Base-by-base conservation (phyloP, 805 yeast species). In the Wickerhamiella alocasiicola region DNA sequence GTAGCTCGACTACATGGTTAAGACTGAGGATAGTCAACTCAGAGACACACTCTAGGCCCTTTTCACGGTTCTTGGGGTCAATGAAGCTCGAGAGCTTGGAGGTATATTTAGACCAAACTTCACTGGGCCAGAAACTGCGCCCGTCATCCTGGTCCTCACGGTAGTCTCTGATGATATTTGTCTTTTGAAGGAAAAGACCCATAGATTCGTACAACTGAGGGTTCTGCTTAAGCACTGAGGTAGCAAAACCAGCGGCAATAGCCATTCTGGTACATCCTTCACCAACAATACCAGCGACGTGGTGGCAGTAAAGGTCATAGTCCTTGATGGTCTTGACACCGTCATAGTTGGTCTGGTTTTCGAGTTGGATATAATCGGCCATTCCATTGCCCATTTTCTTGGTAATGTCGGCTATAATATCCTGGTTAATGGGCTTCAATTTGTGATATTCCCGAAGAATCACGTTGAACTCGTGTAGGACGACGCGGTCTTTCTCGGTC, bases 241-340 rank as follows among this genome's bases (percentile, higher is more conserved):
- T 72, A 29, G 81, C 81, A 55, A 82, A 84, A 12, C 67, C 58
- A 20, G 95, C 94, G 31, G 75, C 67, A 15, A 81, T 78, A 52
- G 84, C 74, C 60, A 91, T 66, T 47, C 80, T 72, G 9, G 97
- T 85, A 50, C 85, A 67, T 2, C 98, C 98, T 55, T 85, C 95
- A 43, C 99, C 98, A 30, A 91, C 97, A 40, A 91, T 68, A 2
- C 98, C 99, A 1, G 99, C 98, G 44, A 91, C 99, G 55, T 87
- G 83, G 62, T 87, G 87, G 62, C 99, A 91, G 66, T 91, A 91
- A 46, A 79, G 67, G 57, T 91, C 87, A 57, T 81, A 91, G 55
- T 85, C 97, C 46, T 71, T 66, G 33, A 81, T 58, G 1, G 95
- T 83, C 36, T 65, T 65, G 35, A 91, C 77, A 2, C 97, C 97